These are phyloP conservation scores for Candida chilensis DNA, from an alignment of 805 yeast genomes.

Conservation along the genomic window DNA sequence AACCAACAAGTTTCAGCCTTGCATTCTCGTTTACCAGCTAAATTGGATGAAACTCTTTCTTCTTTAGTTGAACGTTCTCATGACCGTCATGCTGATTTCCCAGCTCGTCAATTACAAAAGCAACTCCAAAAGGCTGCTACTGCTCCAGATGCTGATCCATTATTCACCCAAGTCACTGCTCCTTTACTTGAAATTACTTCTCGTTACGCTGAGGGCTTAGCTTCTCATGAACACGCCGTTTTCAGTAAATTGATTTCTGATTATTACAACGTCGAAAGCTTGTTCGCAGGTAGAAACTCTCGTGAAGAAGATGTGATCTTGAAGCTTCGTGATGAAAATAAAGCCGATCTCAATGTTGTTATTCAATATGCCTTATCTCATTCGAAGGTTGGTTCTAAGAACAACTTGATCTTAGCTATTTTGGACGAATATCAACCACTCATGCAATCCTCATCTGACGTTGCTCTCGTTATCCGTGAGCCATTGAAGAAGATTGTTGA, in stretches of 20 bases:
- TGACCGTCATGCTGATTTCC: conserved; percentile 76
- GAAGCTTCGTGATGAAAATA: conserved; percentile 79
- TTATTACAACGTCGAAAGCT: conserved; percentile 68
- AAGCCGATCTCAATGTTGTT: conserved; percentile 66
- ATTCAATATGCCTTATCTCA: conserved; percentile 75
- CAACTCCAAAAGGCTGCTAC: conserved; percentile 53
- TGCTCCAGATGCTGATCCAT: conserved; percentile 41
- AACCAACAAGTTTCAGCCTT: conserved; percentile 74
- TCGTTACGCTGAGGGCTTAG: conserved; percentile 66
- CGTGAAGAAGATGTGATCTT: conserved; percentile 88
- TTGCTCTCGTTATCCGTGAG: conserved; percentile 59
- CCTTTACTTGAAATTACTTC: conserved; percentile 69
- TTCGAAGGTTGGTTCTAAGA: conserved; percentile 88
- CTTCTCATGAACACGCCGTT: conserved; percentile 74
- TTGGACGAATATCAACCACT: conserved; percentile 74
- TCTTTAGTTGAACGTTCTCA: conserved; percentile 58
- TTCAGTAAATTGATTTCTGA: conserved; percentile 62
- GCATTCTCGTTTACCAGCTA: conserved; percentile 80
- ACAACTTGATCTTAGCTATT: conserved; percentile 80
- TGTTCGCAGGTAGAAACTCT: conserved; percentile 67
- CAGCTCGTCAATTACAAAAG: conserved; percentile 77
- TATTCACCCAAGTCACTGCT: conserved; percentile 50
- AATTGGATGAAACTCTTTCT: conserved; percentile 60
- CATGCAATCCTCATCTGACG: conserved; percentile 61
- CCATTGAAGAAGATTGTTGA: conserved; percentile 76